A percentile compares a stretch with the other conserved stretches of the same genome.
Evolutionary conservation across 441 rosid species (phyloP).

Genomic region (Corymbia calophylla): DNA sequence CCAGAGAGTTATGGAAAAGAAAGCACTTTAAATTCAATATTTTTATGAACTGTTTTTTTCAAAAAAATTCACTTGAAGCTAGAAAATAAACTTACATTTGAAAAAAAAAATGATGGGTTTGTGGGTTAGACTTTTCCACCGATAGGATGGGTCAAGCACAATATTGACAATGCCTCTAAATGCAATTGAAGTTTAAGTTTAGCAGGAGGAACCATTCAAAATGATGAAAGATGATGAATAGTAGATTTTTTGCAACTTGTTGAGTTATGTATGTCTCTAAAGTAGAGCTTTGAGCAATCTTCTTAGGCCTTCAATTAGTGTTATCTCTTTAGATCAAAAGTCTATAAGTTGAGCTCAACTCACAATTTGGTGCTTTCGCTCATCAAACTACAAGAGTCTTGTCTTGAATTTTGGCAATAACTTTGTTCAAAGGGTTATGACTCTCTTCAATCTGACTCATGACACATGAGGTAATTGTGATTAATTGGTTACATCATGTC

Average conservation of each 20-base stretch:
- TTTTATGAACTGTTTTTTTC: no score
- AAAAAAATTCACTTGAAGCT: neutral
- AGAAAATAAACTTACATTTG: neutral
- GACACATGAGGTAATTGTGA: neutral
- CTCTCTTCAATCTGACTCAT: neutral
- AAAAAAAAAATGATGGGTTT: neutral
- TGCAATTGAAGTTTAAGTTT: no score
- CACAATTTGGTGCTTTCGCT: neutral
- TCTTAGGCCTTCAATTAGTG: neutral
- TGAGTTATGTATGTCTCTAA: neutral
- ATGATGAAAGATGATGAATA: neutral
- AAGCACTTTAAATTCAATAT: no score
- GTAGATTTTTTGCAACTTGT: neutral
- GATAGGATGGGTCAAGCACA: neutral
- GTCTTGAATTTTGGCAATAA: neutral
- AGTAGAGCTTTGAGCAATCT: neutral
- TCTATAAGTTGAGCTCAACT: neutral
- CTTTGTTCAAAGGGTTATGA: neutral
- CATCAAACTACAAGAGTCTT: neutral
- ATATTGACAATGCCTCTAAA: no score
- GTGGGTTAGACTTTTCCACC: neutral
- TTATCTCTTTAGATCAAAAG: neutral
- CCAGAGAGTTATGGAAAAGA: no score
- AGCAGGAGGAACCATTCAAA: neutral
- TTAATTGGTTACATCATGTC: neutral